Percentiles rank a stretch among this genome's conserved stretches.
Evolutionary conservation across 2,329 filamentous ascomycete genomes (phyloP).

Genomic region (Hypoxylon sp.): DNA sequence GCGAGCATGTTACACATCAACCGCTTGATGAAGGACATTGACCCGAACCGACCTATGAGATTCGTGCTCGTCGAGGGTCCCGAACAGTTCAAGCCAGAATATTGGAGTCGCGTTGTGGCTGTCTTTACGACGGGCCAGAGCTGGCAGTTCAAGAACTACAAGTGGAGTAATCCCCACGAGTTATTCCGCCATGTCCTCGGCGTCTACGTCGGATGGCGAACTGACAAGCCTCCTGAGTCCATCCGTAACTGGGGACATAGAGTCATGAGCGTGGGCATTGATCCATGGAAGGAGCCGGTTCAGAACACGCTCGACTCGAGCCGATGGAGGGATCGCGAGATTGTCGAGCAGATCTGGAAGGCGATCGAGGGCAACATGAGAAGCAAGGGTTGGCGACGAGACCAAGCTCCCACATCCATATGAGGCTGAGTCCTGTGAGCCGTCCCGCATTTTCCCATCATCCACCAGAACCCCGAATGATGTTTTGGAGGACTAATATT

Average conservation of each 20-base stretch:
- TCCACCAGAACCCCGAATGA: not conserved
- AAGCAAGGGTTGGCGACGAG: slow-evolving; percentile 83
- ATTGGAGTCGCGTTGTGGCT: slow-evolving; percentile 94
- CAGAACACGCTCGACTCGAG: slow-evolving; percentile 64
- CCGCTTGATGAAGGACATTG: slow-evolving; percentile 80
- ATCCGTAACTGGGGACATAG: slow-evolving; percentile 89
- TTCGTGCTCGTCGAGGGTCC: slow-evolving; percentile 97
- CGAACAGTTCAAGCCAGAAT: slow-evolving; percentile 96
- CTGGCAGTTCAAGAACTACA: slow-evolving; percentile 99
- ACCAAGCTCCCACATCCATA: slow-evolving; percentile 73
- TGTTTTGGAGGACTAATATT: not conserved
- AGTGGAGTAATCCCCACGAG: slow-evolving; percentile 90
- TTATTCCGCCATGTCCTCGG: slow-evolving; percentile 91
- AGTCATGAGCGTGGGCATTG: slow-evolving; percentile 84
- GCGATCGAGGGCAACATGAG: slow-evolving; percentile 90
- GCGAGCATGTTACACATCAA: slow-evolving; percentile 89
- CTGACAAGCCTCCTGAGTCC: slow-evolving; percentile 82
- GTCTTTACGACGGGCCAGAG: slow-evolving; percentile 98
- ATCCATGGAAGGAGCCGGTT: slow-evolving; percentile 79
- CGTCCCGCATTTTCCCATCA: not conserved
- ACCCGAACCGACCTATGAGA: slow-evolving; percentile 80
- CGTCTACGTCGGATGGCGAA: slow-evolving; percentile 91
- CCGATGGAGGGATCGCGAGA: slow-evolving; percentile 89
- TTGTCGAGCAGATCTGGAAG: slow-evolving; percentile 94
- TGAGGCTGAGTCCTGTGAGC: slow-evolving; percentile 34